Base-by-base conservation (phyloP, 2,329 filamentous ascomycete species). In the Fusarium buxicola region DNA sequence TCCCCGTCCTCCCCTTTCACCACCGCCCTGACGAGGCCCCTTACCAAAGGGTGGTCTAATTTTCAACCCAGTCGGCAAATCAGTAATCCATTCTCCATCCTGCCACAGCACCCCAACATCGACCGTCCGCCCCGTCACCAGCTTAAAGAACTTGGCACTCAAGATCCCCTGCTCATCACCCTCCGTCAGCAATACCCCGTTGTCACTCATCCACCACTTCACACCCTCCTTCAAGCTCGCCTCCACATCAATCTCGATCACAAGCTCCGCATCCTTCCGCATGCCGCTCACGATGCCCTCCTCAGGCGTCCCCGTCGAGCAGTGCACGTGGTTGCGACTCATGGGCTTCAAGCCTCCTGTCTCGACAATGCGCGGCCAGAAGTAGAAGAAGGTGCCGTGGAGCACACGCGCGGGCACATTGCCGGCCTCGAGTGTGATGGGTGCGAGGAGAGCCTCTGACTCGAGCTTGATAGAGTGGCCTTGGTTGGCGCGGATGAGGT, bases 401-500 rank as follows among this genome's bases (percentile, higher is more conserved):
- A 98, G 86, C 4, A 93, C 92, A 1, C 83, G 81, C 0, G 81
- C 72, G 0, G 92, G 92, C 2, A 94, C 69, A 60, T 86, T 86
- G 21, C 71, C 83, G 7, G 74, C 77, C 30, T 84, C 83, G 1
- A 86, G 72, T 2, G 86, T 88, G 55, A 97, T 81, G 7, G 89
- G 88, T 16, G 82, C 84, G 4, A 97, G 85, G 3, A 96, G 83
- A 0, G 84, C 84, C 41, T 89, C 86, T n/a, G 87, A 87, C 25
- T 92, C 89, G 31, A 88, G 79, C 71, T 88, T 87, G 73, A 99
- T 91, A 69, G 87, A 92, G 80, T 98, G 95, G 51, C 95, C 95
- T 79, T 98, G 95, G 73, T 96, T 97, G 25, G 95, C 95, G 71
- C 95, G 92, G 78, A 99, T 97, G 28, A 96, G 83, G 80, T 89